These are phyloP conservation scores for Xylaria curta DNA, from an alignment of 495 filamentous ascomycete species.

Conservation along the genomic window DNA sequence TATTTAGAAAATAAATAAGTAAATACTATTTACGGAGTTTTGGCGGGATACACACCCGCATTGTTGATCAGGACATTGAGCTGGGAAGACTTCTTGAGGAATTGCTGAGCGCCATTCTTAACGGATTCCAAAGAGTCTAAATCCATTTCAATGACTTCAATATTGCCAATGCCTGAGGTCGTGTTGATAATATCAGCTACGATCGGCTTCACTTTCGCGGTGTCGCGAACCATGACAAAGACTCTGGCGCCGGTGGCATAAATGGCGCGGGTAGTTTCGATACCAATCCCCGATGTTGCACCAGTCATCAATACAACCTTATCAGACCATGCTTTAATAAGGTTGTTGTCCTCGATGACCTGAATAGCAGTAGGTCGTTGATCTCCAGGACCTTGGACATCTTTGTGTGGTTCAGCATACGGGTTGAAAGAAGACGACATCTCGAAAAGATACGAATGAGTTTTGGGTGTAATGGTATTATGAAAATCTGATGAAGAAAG, in stretches of 20 bases:
- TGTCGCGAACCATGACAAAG: slow-evolving; percentile 51
- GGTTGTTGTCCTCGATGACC: slow-evolving; percentile 56
- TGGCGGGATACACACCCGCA: slow-evolving; percentile 23
- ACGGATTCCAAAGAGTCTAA: slow-evolving; percentile 40
- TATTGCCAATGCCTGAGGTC: slow-evolving; percentile 31
- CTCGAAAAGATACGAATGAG: background rate
- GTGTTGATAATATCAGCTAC: slow-evolving; percentile 40
- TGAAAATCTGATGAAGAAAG: background rate
- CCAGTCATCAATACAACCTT: slow-evolving; percentile 61
- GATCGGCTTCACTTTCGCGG: slow-evolving; percentile 42
- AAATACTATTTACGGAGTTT: background rate
- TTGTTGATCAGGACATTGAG: slow-evolving; percentile 39
- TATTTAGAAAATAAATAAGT: background rate
- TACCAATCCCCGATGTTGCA: slow-evolving; percentile 56
- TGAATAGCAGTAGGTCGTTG: slow-evolving; percentile 60
- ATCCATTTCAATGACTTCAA: slow-evolving; percentile 49
- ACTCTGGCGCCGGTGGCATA: slow-evolving; percentile 54
- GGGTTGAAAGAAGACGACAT: slow-evolving; percentile 31
- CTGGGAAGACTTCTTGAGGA: slow-evolving; percentile 23
- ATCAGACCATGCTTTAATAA: slow-evolving; percentile 45
- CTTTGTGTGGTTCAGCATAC: slow-evolving; percentile 50
- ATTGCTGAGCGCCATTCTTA: slow-evolving; percentile 32
- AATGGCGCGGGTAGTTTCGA: slow-evolving; percentile 57
- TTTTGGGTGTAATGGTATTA: background rate
- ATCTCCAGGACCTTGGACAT: slow-evolving; percentile 56